Conservation (phyloP, 1,139 yeast species). For the Citeromyces hawaiiensis region DNA sequence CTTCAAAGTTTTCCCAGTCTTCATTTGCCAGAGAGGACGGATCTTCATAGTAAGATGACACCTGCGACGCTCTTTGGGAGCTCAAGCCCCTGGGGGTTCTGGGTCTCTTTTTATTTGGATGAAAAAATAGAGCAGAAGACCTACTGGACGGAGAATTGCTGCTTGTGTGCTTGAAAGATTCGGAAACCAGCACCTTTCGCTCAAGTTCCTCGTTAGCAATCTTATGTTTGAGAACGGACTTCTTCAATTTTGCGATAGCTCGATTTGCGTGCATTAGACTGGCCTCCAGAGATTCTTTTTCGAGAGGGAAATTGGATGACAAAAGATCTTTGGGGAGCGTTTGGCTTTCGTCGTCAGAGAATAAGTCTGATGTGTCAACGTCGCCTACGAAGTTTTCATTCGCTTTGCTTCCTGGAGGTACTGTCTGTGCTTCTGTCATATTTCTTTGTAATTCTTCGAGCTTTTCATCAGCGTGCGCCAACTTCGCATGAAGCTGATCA, state of each 20-base stretch:
- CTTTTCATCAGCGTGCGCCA: not conserved
- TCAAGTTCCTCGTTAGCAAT: slow-evolving; percentile 15
- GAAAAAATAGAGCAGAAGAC: not conserved
- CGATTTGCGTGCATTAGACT: slow-evolving; percentile 56
- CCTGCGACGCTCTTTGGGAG: slow-evolving; percentile 8
- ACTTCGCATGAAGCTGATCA: not conserved
- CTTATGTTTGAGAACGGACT: slow-evolving; percentile 30
- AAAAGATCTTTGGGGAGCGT: not conserved
- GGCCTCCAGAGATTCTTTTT: slow-evolving; percentile 54
- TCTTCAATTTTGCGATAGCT: slow-evolving; percentile 40
- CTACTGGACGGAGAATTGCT: not conserved
- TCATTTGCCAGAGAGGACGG: slow-evolving; percentile 9
- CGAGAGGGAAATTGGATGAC: slow-evolving; percentile 19
- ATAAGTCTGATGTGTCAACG: not conserved
- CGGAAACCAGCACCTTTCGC: slow-evolving; percentile 3
- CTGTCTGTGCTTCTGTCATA: not conserved
- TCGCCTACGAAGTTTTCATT: not conserved
- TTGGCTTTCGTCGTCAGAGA: not conserved
- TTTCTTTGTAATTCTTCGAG: not conserved
- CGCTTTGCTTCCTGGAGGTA: not conserved
- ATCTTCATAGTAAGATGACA: slow-evolving; percentile 9
- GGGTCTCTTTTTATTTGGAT: slow-evolving; percentile 4
- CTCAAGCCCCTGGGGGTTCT: slow-evolving; percentile 9
- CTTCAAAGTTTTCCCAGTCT: slow-evolving; percentile 22
- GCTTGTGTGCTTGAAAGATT: not conserved